Evolutionary conservation across 495 filamentous ascomycete genomes (phyloP), one percentile per base, ranked within the genome.

Genomic region (Trichoderma virens): DNA sequence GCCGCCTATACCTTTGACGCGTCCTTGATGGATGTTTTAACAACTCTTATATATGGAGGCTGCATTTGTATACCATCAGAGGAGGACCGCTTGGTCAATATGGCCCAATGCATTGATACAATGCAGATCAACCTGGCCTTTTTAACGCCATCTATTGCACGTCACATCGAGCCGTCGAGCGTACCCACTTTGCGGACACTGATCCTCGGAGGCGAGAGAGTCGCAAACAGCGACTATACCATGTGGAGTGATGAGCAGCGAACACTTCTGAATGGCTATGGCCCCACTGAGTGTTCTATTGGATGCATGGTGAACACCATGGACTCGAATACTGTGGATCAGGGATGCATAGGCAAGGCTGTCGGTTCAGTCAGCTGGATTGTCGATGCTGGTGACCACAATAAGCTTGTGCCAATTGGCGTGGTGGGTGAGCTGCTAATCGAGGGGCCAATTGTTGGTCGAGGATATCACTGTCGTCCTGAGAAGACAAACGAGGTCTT

Each of bases 1-100:
- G 78, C 82, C 8, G 78, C 79, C 56, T 82, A 80, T 62, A 82
- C 80, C 0, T 86, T 85, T 43, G 85, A 87, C 60, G 76, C 79
- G 9, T 78, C 78, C 39, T 69, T 85, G 5, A 59, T 77, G 6
- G 83, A 86, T 13, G 81, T 83, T 4, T 76, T 84, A 31, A 76
- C 80, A n/a, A 78, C 79, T 0, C 69, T 87, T 7, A 82, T 62
- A 5, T 56, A 31, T 23, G 74, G 75, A 11, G 45, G 45, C 4
- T 54, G 45, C 18, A 16, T 54, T 5, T 54, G 72, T 67, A 1
- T 70, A 64, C 28, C 38, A 13, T 31, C 16, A 16, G 27, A 61
- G 23, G n/a, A 31, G 18, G 63, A 64, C 18, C 47, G 27, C n/a
- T 13, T 63, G 3, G 20, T 16, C 20, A 28, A 39, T 9, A 27